Percentiles rank a stretch among this genome's conserved stretches.
phyloP scores from a whole-genome alignment of 2,329 filamentous ascomycete genomes.

The Claviceps africana region DNA sequence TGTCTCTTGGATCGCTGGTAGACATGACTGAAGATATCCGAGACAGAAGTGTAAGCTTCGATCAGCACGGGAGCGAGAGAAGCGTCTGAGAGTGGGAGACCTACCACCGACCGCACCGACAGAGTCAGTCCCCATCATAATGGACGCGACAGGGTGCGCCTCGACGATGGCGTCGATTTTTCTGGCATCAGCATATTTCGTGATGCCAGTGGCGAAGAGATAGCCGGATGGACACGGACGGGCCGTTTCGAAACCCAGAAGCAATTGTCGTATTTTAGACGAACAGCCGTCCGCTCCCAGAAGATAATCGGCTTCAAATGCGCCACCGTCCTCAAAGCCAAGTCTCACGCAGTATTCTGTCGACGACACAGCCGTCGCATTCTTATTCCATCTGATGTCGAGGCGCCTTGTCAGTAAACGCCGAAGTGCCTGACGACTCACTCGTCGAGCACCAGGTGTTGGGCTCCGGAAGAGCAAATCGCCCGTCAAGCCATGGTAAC shows the following conservation, averaged over 20 bases:
- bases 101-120: conserved; percentile 18
- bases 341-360: conserved; percentile 9
- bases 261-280: conserved; percentile 15
- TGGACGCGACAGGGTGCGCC: conserved; percentile 17
- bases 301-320: conserved; percentile 9
- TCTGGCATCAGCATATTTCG: conserved; percentile 11
- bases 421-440: conserved; percentile 21
- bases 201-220: conserved; percentile 17
- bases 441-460: conserved; percentile 19
- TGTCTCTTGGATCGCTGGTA: conserved; percentile 11
- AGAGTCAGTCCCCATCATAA: conserved; percentile 16
- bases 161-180: conserved; percentile 15
- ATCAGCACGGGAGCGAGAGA: background rate
- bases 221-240: conserved; percentile 13
- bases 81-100: conserved; percentile 2
- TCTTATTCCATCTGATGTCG: conserved; percentile 19
- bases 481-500: conserved; percentile 22
- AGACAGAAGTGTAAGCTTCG: background rate
- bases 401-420: conserved; percentile 17
- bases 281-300: conserved; percentile 21
- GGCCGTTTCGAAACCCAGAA: conserved; percentile 15
- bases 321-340: conserved; percentile 12
- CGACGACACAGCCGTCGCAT: conserved; percentile 6
- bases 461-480: conserved; percentile 20
- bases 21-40: conserved; percentile 8